Evolutionary conservation across 352 stramenopile genomes (phyloP), one percentile per base, ranked within the genome.

Genomic region (Phytophthora pistaciae): DNA sequence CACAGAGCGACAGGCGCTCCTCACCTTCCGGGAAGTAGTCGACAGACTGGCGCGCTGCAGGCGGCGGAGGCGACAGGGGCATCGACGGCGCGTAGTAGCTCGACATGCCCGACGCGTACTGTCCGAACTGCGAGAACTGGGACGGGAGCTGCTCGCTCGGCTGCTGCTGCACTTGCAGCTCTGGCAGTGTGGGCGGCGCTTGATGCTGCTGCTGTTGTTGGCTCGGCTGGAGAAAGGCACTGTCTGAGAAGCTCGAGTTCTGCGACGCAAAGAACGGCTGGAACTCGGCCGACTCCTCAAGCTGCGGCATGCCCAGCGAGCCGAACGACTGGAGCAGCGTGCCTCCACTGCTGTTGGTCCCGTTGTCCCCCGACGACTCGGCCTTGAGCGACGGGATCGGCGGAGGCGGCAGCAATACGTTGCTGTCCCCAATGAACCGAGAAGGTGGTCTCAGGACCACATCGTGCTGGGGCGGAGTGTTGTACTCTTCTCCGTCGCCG

Each of bases 251-350:
- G 10, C 20, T 36, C 3, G 13, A 3, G 36, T 58, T 69, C 29
- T 68, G 59, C 14, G 46, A 7, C 13, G 62, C 48, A 60, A 60
- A 75, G 54, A 79, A 71, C 5, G 72, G 46, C 56, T 71, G 71
- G 25, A 82, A 77, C 14, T 82, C 74, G 0, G 59, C 64, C 10
- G 58, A 44, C 53, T 82, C 74, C 21, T 82, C 70, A 18, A 82
- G 20, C 27, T 76, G 70, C 5, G 63, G 74, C 40, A 79, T 72
- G 20, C 48, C 23, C 29, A 72, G 60, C 13, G 63, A 67, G 23
- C 16, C 61, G n/a, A 54, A 29, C 48, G 48, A 56, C 27, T 72
- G 69, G n/a, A 60, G 55, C 38, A 60, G 5, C 23, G 53, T 52
- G 49, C 49, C 25, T 7, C 25, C 25, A 4, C 57, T 20, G 7